Evolutionary conservation across 768 basidiomycete species (phyloP).

Genomic region (Boletus sp.): DNA sequence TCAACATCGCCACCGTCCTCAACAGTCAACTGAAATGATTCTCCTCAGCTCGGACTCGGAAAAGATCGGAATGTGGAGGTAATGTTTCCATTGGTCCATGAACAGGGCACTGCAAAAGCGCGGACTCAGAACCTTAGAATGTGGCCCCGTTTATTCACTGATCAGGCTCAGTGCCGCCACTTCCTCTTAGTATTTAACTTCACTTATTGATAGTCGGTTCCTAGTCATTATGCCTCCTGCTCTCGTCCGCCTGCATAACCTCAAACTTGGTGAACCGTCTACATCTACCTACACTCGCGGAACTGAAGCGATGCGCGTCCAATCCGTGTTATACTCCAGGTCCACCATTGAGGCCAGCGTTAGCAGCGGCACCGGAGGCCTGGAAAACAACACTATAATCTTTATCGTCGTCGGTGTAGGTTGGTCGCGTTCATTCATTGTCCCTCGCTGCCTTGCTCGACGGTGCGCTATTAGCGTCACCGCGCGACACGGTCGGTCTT

Average conservation of each 20-base stretch:
- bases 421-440: conserved; percentile 15
- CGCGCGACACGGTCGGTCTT: neutral
- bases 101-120: conserved; percentile 17
- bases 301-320: conserved; percentile 2
- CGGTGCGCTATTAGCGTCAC: conserved; percentile 1
- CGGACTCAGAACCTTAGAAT: neutral
- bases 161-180: conserved; percentile 13
- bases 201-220: neutral
- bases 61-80: conserved; percentile 14
- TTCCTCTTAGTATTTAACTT: conserved; percentile 17
- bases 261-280: neutral
- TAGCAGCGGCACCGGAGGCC: neutral
- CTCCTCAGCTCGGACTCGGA: conserved; percentile 13
- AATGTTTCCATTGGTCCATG: conserved; percentile 17
- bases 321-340: conserved; percentile 10
- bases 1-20: conserved; percentile 19
- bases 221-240: conserved; percentile 10
- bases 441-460: neutral
- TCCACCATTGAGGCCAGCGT: neutral
- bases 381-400: conserved; percentile 19
- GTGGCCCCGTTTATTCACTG: conserved; percentile 2
- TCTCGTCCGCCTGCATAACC: conserved; percentile 1
- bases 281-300: neutral
- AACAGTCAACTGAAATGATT: conserved; percentile 8
- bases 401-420: conserved; percentile 27